Evolutionary conservation across 2,329 filamentous ascomycete species (phyloP).

Genomic region (Tolypocladium pustulatum): DNA sequence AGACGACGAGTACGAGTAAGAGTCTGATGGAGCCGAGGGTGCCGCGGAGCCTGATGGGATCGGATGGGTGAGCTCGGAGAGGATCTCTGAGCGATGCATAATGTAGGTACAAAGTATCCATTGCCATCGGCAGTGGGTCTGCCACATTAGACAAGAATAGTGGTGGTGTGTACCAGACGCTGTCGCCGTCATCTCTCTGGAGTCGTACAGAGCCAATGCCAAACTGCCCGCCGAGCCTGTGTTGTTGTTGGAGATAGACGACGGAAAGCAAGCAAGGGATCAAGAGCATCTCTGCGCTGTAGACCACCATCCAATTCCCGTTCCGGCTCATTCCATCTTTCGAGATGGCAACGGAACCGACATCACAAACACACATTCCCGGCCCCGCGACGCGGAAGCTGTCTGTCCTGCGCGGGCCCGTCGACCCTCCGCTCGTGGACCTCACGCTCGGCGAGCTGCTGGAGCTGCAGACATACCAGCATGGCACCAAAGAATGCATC

Average conservation of each 20-base stretch:
- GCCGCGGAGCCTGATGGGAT: neutral
- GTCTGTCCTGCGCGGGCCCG: slow-evolving; percentile 57
- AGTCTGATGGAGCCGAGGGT: neutral
- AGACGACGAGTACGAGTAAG: neutral
- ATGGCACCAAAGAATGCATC: slow-evolving; percentile 56
- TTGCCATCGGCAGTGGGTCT: neutral
- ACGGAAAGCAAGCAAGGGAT: neutral
- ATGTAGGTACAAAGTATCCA: neutral
- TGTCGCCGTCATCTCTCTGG: neutral
- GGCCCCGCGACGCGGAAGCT: slow-evolving; percentile 22
- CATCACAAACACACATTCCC: neutral
- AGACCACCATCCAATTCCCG: neutral
- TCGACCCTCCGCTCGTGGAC: slow-evolving; percentile 58
- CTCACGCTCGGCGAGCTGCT: slow-evolving; percentile 64
- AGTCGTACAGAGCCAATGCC: neutral
- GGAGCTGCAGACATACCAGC: slow-evolving; percentile 56
- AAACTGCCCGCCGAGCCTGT: neutral
- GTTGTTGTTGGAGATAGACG: neutral
- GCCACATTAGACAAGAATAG: neutral
- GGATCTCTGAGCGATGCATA: neutral
- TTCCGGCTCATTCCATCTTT: neutral
- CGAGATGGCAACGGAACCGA: neutral
- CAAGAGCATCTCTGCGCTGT: neutral
- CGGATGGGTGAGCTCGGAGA: neutral
- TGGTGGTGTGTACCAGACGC: neutral